Conservation (phyloP, 139 green algal genomes). For the Pseudopediastrum boryanum region DNA sequence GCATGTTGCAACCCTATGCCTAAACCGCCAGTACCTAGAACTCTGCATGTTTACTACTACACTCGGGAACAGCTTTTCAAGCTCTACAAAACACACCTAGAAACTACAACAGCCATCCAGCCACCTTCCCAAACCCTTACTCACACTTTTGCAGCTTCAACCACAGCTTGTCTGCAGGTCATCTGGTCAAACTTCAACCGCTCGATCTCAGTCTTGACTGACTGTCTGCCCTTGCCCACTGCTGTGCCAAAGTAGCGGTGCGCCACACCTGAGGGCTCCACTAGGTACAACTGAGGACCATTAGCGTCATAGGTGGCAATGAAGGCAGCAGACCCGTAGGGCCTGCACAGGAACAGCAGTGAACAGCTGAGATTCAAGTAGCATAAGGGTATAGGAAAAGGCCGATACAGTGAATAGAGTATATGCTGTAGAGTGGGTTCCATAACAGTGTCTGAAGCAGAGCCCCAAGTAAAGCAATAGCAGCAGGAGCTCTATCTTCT, state of each 20-base stretch:
- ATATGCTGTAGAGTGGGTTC: no score
- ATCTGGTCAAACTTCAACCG: constrained; percentile 95
- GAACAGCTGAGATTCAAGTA: no score
- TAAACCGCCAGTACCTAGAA: no score
- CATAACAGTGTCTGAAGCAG: no score
- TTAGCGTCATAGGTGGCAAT: constrained; percentile 82
- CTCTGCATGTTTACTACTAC: no score
- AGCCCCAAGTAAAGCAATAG: no score
- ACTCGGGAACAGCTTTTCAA: no score
- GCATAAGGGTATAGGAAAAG: no score
- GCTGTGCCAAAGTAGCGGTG: constrained; percentile 92
- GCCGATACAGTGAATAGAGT: no score
- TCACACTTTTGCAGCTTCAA: constrained; percentile 90
- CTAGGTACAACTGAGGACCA: constrained; percentile 87
- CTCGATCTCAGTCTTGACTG: constrained; percentile 98
- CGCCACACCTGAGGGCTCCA: constrained; percentile 82
- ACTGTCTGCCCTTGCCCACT: constrained; percentile 95
- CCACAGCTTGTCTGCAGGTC: constrained; percentile 87
- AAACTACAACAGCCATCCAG: neutral
- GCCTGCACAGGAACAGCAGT: constrained; percentile 53
- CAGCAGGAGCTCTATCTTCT: no score
- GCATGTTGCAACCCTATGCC: no score
- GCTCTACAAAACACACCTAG: no score
- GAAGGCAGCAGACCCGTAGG: constrained; percentile 82
- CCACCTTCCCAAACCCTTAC: constrained; percentile 17